phyloP scores from a whole-genome alignment of 805 yeast genomes.

The Starmerella asiatica region DNA sequence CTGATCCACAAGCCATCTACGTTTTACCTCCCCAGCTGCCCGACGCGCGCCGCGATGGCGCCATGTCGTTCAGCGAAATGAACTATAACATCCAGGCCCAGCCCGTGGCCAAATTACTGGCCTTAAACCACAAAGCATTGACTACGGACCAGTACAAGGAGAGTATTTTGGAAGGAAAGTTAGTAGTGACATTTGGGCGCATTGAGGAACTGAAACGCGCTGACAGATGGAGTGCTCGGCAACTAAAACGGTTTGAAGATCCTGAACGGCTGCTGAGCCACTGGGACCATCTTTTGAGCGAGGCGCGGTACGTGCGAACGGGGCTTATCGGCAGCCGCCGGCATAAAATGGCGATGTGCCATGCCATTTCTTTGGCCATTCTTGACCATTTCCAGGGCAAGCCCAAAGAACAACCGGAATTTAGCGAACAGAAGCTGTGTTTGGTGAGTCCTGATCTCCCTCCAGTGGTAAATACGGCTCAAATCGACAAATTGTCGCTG shows the following conservation, averaged over 20 bases:
- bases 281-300: conserved; percentile 62
- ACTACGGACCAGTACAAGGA: conserved; percentile 76
- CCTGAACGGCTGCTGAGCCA: conserved; percentile 47
- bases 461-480: background rate
- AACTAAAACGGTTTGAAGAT: conserved; percentile 57
- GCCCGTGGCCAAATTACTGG: conserved; percentile 67
- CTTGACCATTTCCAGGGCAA: conserved; percentile 45
- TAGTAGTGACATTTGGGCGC: conserved; percentile 76
- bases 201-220: conserved; percentile 83
- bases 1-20: conserved; percentile 15
- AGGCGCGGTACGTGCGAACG: conserved; percentile 70
- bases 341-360: conserved; percentile 56
- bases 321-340: conserved; percentile 63
- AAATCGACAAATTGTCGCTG: conserved; percentile 8
- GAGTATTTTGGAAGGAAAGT: conserved; percentile 77
- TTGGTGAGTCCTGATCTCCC: background rate
- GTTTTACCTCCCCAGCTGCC: conserved; percentile 28
- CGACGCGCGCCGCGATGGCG: conserved; percentile 24
- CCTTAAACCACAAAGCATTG: conserved; percentile 73
- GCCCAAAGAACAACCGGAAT: background rate
- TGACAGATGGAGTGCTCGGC: conserved; percentile 83
- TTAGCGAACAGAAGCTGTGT: background rate
- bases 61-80: conserved; percentile 59
- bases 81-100: conserved; percentile 78
- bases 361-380: conserved; percentile 56